Conservation (phyloP, 495 filamentous ascomycete genomes). For the Rostrohypoxylon terebratum region DNA sequence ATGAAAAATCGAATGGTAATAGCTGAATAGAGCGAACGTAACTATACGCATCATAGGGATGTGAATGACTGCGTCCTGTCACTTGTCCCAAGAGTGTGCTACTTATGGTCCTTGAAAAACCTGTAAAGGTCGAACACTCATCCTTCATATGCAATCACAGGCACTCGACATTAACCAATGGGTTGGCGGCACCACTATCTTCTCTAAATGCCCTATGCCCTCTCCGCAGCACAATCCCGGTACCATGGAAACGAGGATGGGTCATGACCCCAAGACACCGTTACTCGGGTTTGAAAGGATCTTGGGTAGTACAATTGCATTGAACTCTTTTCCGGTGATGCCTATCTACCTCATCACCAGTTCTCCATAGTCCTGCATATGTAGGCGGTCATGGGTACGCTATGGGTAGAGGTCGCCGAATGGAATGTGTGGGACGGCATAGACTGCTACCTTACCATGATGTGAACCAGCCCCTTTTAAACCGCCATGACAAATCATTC, state of each 20-base stretch:
- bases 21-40: slow-evolving; percentile 14
- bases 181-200: background rate
- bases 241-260: background rate
- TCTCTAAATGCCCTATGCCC: slow-evolving; percentile 19
- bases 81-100: slow-evolving; percentile 15
- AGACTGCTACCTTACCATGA: slow-evolving; percentile 20
- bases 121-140: slow-evolving; percentile 21
- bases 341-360: background rate
- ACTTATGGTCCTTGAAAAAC: slow-evolving; percentile 11
- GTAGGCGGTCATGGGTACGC: background rate
- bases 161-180: slow-evolving; percentile 12
- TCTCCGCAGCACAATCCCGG: slow-evolving; percentile 10
- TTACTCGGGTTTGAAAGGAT: background rate
- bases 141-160: slow-evolving; percentile 23
- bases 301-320: slow-evolving; percentile 1
- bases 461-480: background rate
- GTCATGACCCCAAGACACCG: slow-evolving; percentile 10
- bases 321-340: slow-evolving; percentile 8
- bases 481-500: background rate
- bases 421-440: background rate
- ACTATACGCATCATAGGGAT: slow-evolving; percentile 6
- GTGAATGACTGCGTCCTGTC: slow-evolving; percentile 13
- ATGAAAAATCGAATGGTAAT: background rate
- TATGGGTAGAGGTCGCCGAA: background rate
- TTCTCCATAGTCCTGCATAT: slow-evolving; percentile 7